phyloP scores from a whole-genome alignment of 108 stramenopile genomes.

The Asterionellopsis glacialis region DNA sequence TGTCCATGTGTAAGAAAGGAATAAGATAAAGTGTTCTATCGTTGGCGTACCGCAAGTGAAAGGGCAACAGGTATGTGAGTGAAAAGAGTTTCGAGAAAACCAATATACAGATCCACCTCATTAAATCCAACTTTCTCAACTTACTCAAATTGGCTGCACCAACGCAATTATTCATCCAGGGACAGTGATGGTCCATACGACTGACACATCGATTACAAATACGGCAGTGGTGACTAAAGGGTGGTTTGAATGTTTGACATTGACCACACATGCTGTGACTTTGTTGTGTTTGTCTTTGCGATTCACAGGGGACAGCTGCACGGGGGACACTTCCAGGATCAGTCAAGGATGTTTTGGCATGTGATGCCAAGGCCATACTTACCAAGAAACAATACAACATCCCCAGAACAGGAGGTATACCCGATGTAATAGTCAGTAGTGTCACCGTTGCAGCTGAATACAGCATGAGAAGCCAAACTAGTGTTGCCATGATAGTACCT shows the following conservation, averaged over 20 bases:
- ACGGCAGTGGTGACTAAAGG: constrained; percentile 94
- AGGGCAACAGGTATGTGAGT: neutral
- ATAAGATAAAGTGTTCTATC: constrained; percentile 88
- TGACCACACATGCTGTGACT: constrained; percentile 80
- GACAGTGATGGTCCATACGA: constrained; percentile 97
- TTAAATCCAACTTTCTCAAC: neutral
- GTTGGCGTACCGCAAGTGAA: neutral
- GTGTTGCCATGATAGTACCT: constrained; percentile 80
- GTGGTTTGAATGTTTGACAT: constrained; percentile 97
- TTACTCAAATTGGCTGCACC: constrained; percentile 80
- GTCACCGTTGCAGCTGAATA: constrained; percentile 78
- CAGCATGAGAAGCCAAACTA: constrained; percentile 81
- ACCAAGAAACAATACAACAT: constrained; percentile 69
- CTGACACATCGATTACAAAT: constrained; percentile 96
- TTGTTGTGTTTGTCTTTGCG: constrained; percentile 51
- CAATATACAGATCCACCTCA: no score
- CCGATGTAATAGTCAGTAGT: constrained; percentile 63
- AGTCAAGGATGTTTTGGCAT: constrained; percentile 91
- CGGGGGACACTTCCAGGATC: constrained; percentile 93
- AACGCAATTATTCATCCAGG: constrained; percentile 99
- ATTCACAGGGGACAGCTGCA: constrained; percentile 79
- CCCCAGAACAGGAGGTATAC: constrained; percentile 52
- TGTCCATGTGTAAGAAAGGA: constrained; percentile 90
- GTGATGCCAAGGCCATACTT: constrained; percentile 77
- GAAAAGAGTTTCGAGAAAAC: neutral